Conservation (phyloP, 78 protist species). For the Dictyostelium purpureum region DNA sequence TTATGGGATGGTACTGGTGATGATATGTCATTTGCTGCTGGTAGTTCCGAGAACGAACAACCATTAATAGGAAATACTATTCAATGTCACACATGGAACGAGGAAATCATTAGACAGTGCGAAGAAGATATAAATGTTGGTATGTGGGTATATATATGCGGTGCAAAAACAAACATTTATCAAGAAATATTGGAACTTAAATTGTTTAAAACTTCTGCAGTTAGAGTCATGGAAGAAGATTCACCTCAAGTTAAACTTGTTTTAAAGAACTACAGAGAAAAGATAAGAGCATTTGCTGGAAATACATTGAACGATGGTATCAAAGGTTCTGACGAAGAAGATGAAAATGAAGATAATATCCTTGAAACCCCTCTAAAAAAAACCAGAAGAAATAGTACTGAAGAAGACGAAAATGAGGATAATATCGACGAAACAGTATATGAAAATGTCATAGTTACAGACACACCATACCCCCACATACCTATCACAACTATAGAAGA, state of each 20-base stretch:
- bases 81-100: neutral
- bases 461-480: constrained; percentile 23
- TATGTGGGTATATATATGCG: neutral
- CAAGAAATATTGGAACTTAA: neutral
- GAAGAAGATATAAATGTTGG: neutral
- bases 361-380: no score
- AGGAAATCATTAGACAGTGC: neutral
- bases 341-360: no score
- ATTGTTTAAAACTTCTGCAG: neutral
- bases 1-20: constrained; percentile 71
- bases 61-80: neutral
- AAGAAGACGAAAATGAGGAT: neutral
- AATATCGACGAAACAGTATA: neutral
- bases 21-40: neutral
- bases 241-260: neutral
- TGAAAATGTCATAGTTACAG: neutral
- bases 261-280: neutral
- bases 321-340: no score
- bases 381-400: no score
- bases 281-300: neutral
- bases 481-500: neutral
- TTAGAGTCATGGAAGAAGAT: neutral
- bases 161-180: neutral
- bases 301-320: neutral
- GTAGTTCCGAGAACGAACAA: neutral